Evolutionary conservation across 2,329 filamentous ascomycete species (phyloP), one percentile per base, ranked within the genome.

Genomic region (Trichophyton schoenleinii): DNA sequence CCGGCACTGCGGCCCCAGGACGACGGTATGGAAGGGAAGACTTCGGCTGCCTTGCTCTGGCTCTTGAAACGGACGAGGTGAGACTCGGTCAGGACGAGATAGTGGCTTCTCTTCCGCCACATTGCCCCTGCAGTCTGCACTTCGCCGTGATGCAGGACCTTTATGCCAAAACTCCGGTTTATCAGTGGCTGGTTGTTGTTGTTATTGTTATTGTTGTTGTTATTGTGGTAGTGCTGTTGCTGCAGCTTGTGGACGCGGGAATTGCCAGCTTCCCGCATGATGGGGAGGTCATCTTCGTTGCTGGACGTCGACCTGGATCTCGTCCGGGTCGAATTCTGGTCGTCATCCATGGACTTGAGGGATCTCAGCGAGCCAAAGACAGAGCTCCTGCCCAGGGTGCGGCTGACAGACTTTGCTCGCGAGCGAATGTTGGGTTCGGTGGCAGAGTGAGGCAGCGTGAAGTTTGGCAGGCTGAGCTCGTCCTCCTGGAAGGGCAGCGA

Each of bases 61-160:
- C 77, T 86, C 71, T 88, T 87, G 75, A 86, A 88, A 11, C 86
- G 80, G 60, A 88, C 74, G 61, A 89, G 73, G 70, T 88, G 83
- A 4, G 80, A 82, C 65, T 88, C 86, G 5, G 85, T 89, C 65
- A 89, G 75, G 13, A 88, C 86, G 60, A 89, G 75, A 67, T 87
- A 89, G 70, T 88, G 85, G 72, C 85, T 87, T 74, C 87, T 87
- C 74, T 87, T 87, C 70, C 85, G 78, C 73, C 88, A 87, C 79
- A 88, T 83, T 63, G 83, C 82, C 61, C 82, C 85, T 57, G 83
- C 84, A 11, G 83, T 87, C 72, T 88, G 85, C 15, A 88, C 83
- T 69, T 87, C 86, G 42, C 86, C 86, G 73, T 87, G 82, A 64
- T 85, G 80, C 42, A 87, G 72, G 20, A 88, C 83, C 34, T 77